These are phyloP conservation scores for Candida alai DNA, from an alignment of 805 yeast species.

Conservation along the genomic window DNA sequence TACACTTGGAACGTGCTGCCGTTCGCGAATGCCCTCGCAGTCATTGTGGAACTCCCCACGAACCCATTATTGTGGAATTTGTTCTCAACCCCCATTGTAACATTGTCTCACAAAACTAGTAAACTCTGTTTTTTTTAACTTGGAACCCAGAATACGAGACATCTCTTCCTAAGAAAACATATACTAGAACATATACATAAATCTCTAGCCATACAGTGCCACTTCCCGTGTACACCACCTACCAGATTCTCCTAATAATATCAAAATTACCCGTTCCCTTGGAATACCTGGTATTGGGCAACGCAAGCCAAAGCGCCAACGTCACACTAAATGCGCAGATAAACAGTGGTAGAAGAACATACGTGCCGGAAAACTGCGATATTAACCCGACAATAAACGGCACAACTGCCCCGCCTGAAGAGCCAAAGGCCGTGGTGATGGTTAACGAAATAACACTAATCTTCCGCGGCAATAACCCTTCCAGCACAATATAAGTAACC, in stretches of 20 bases:
- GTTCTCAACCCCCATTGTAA: no score
- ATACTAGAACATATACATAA: no score
- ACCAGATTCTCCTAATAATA: conserved; percentile 4
- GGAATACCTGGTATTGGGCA: conserved; percentile 28
- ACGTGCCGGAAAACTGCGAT: conserved; percentile 44
- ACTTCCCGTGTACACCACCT: no score
- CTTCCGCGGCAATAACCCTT: conserved; percentile 46
- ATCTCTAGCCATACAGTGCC: no score
- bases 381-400: conserved; percentile 52
- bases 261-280: conserved; percentile 1
- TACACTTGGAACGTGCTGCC: no score
- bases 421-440: conserved; percentile 52
- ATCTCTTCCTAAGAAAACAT: no score
- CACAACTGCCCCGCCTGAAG: conserved; percentile 54
- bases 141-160: no score
- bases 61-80: no score
- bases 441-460: conserved; percentile 49
- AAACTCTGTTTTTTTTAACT: no score
- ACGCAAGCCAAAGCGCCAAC: conserved; percentile 34
- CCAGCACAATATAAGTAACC: conserved; percentile 41
- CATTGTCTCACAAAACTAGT: no score
- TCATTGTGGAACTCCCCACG: no score
- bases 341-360: conserved; percentile 47
- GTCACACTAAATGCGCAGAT: conserved; percentile 33
- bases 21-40: no score